Evolutionary conservation across 2,329 filamentous ascomycete species (phyloP).

Genomic region (Ophiostoma australiae): DNA sequence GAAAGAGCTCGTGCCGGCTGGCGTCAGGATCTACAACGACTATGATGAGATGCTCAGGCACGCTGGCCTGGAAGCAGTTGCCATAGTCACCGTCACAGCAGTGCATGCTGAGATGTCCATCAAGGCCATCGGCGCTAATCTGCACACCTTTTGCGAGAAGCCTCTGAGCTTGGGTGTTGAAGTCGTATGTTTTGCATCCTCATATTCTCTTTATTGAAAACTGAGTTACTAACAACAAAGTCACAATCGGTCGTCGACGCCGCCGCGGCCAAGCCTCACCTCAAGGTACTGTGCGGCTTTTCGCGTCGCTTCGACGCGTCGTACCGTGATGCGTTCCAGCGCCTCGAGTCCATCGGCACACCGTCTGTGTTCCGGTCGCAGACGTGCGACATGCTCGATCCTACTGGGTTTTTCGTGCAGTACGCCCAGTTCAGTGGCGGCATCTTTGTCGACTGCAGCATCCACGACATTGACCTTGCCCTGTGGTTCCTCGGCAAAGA

Average conservation of each 20-base stretch:
- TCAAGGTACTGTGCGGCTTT: background rate
- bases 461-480: background rate
- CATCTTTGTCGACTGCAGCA: conserved; percentile 1
- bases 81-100: background rate
- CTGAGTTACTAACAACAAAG: background rate
- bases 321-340: background rate
- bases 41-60: background rate
- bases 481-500: background rate
- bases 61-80: background rate
- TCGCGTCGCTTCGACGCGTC: background rate
- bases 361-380: background rate
- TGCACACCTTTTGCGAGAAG: background rate
- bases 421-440: conserved; percentile 8
- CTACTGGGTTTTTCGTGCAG: background rate
- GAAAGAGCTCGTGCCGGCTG: background rate
- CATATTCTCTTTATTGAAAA: background rate
- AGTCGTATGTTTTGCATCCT: background rate
- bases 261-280: background rate
- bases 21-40: background rate
- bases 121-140: background rate
- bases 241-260: background rate
- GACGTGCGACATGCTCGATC: background rate
- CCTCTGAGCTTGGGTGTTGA: background rate
- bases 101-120: background rate
- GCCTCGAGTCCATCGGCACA: background rate